Evolutionary conservation across 2,329 filamentous ascomycete genomes (phyloP).

Genomic region (Sarocladium brachiariae): DNA sequence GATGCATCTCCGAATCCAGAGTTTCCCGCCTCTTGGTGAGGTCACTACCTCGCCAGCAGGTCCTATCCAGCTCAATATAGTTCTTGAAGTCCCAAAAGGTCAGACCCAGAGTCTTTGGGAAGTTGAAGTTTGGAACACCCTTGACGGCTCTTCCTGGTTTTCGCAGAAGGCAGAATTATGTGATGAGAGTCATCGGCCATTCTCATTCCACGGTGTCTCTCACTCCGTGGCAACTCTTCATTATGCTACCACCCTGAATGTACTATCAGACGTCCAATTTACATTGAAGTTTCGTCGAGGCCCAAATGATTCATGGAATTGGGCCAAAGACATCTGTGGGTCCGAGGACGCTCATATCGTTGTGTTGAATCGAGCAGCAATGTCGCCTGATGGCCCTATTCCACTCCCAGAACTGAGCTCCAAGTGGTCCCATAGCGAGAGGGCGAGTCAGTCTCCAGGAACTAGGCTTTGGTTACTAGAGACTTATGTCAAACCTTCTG

Average conservation of each 20-base stretch:
- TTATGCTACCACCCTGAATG: slow-evolving; percentile 46
- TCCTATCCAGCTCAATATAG: slow-evolving; percentile 48
- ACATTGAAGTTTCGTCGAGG: slow-evolving; percentile 62
- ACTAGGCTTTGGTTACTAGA: slow-evolving; percentile 67
- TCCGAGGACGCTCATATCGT: slow-evolving; percentile 59
- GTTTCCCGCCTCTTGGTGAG: slow-evolving; percentile 69
- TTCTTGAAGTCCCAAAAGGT: slow-evolving; percentile 58
- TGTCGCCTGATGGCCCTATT: slow-evolving; percentile 24
- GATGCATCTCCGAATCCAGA: slow-evolving; percentile 36
- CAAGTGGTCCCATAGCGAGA: slow-evolving; percentile 45
- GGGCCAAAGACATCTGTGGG: slow-evolving; percentile 60
- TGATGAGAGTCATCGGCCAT: slow-evolving; percentile 28
- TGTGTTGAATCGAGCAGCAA: slow-evolving; percentile 16
- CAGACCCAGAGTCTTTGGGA: slow-evolving; percentile 57
- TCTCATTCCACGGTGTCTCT: slow-evolving; percentile 39
- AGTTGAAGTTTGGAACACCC: slow-evolving; percentile 64
- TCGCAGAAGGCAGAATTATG: slow-evolving; percentile 38
- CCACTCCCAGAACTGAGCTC: slow-evolving; percentile 48
- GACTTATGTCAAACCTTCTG: slow-evolving; percentile 47
- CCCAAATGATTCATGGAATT: slow-evolving; percentile 54
- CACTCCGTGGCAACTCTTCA: slow-evolving; percentile 33
- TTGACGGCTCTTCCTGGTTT: slow-evolving; percentile 48
- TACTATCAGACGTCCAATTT: slow-evolving; percentile 49
- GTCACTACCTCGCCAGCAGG: slow-evolving; percentile 43
- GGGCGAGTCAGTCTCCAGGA: slow-evolving; percentile 58